Evolutionary conservation across 345 rosid species (phyloP).

Genomic region (Cochlearia excelsa): DNA sequence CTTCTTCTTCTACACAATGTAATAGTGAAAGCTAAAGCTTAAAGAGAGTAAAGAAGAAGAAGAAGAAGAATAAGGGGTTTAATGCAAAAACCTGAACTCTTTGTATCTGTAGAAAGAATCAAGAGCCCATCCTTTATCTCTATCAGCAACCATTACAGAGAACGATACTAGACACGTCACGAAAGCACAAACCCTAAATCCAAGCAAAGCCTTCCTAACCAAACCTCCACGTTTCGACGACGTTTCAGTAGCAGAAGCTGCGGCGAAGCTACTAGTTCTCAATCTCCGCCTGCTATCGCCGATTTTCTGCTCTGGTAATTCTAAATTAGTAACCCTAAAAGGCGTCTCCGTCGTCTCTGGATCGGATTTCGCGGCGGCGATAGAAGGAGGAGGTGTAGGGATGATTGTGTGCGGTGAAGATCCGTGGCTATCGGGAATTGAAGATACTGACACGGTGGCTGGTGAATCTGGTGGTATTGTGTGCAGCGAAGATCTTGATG

Average conservation of each 20-base stretch:
- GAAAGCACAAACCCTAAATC: slow-evolving; percentile 59
- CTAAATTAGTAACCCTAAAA: slow-evolving; percentile 29
- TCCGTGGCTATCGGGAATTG: slow-evolving; percentile 44
- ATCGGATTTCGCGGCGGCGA: slow-evolving; percentile 17
- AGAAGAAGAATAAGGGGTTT: no score
- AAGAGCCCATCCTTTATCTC: slow-evolving; percentile 80
- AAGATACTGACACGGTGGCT: slow-evolving; percentile 30
- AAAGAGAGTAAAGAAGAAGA: no score
- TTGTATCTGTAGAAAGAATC: slow-evolving; percentile 80
- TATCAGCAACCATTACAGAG: slow-evolving; percentile 77
- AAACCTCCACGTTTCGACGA: slow-evolving; percentile 38
- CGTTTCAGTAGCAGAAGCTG: slow-evolving; percentile 40
- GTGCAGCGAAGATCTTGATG: slow-evolving; percentile 35
- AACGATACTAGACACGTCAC: slow-evolving; percentile 66
- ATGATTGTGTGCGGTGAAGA: slow-evolving; percentile 40
- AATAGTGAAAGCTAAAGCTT: no score
- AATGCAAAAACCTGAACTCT: slow-evolving; percentile 64
- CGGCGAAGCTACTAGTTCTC: slow-evolving; percentile 38
- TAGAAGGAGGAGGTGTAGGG: slow-evolving; percentile 30
- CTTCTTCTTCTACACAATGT: no score
- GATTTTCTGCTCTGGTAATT: slow-evolving; percentile 21
- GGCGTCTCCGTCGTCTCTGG: slow-evolving; percentile 25
- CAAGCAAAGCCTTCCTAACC: slow-evolving; percentile 50
- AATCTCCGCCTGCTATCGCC: slow-evolving; percentile 37
- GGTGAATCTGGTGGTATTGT: slow-evolving; percentile 44